Conservation (phyloP, 1,284 basidiomycete genomes). For the Veloporphyrellus conicus region DNA sequence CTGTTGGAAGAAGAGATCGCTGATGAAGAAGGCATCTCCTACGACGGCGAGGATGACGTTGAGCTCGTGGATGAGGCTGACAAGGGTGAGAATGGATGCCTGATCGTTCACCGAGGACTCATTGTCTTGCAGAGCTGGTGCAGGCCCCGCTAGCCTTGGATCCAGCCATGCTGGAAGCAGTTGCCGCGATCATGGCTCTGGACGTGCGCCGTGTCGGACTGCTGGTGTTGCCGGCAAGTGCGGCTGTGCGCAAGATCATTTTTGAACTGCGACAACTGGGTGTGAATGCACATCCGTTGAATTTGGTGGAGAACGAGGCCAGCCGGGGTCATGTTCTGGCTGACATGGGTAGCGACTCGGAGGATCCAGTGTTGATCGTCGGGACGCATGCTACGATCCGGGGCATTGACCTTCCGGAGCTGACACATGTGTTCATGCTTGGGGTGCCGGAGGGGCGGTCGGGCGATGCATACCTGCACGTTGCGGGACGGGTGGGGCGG, state of each 20-base stretch:
- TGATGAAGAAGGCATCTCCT: slow-evolving; percentile 17
- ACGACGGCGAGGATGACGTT: slow-evolving; percentile 22
- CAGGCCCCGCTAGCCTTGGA: slow-evolving; percentile 50
- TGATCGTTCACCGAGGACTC: slow-evolving; percentile 2
- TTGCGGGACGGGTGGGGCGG: slow-evolving; percentile 71
- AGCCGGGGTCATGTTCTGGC: slow-evolving; percentile 43
- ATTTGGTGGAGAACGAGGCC: slow-evolving; percentile 43
- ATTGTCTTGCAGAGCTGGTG: slow-evolving; percentile 39
- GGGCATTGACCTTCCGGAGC: slow-evolving; percentile 64
- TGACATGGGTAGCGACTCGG: slow-evolving; percentile 29
- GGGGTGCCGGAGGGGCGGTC: slow-evolving; percentile 52
- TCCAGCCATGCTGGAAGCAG: slow-evolving; percentile 55
- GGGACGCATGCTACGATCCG: slow-evolving; percentile 63
- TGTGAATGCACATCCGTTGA: slow-evolving; percentile 60
- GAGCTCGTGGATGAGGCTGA: slow-evolving; percentile 23
- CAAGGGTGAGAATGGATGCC: slow-evolving; percentile 17
- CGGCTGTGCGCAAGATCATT: slow-evolving; percentile 57
- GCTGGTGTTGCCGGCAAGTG: slow-evolving; percentile 58
- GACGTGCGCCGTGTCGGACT: slow-evolving; percentile 66
- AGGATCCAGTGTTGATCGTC: slow-evolving; percentile 61
- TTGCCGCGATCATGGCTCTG: slow-evolving; percentile 65
- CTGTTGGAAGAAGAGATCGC: slow-evolving; percentile 6
- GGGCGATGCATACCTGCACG: slow-evolving; percentile 62
- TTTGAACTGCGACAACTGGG: slow-evolving; percentile 62
- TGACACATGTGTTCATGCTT: slow-evolving; percentile 71